phyloP scores from a whole-genome alignment of 371 early-diverging fungal species.

The Mortierella sp. region DNA sequence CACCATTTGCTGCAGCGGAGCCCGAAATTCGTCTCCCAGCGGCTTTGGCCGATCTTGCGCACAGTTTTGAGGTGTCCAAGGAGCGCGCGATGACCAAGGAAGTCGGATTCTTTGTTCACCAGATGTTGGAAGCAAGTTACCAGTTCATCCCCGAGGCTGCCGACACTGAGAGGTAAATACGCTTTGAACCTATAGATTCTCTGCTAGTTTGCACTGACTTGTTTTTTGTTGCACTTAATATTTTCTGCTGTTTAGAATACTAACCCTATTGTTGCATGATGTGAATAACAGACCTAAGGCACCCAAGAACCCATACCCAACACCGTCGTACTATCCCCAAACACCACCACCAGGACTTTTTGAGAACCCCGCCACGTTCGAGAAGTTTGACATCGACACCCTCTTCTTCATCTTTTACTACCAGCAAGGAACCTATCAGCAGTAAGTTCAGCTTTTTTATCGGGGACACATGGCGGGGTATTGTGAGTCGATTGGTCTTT shows the following conservation, averaged over 20 bases:
- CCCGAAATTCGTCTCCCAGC: slow-evolving; percentile 76
- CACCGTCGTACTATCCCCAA: slow-evolving; percentile 93
- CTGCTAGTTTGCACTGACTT: no score
- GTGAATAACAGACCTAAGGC: slow-evolving; percentile 67
- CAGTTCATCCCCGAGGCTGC: slow-evolving; percentile 80
- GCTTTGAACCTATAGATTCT: background rate
- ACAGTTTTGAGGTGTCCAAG: slow-evolving; percentile 82
- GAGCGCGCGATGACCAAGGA: slow-evolving; percentile 57
- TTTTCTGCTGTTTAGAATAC: no score
- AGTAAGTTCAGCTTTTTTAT: slow-evolving; percentile 70
- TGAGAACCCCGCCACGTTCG: slow-evolving; percentile 86
- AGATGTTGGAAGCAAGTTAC: slow-evolving; percentile 85
- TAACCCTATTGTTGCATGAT: background rate
- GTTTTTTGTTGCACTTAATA: no score
- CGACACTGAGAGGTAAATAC: slow-evolving; percentile 79
- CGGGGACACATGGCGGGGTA: no score
- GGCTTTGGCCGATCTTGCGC: slow-evolving; percentile 82
- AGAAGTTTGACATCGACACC: slow-evolving; percentile 96
- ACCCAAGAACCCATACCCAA: slow-evolving; percentile 82
- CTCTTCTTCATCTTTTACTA: slow-evolving; percentile 99
- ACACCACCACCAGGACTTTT: slow-evolving; percentile 83
- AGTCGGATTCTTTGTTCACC: slow-evolving; percentile 56
- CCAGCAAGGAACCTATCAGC: slow-evolving; percentile 96
- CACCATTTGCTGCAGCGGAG: slow-evolving; percentile 35
- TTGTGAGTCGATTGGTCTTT: background rate